phyloP scores from a whole-genome alignment of 805 yeast genomes.

The Yamadazyma kitorensis region DNA sequence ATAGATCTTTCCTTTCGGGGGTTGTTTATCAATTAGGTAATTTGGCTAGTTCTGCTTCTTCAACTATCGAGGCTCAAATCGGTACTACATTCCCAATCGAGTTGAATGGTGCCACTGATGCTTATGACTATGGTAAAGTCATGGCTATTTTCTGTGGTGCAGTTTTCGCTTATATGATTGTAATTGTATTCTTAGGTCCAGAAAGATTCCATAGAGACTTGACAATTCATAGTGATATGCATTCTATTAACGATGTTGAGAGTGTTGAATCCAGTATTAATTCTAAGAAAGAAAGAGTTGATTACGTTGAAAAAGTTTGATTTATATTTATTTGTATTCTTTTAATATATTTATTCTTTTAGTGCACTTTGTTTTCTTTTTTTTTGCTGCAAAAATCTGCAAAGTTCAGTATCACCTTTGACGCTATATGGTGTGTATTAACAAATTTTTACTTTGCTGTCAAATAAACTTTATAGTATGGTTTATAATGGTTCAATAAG shows the following conservation, averaged over 20 bases:
- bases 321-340: too few species aligned
- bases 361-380: too few species aligned
- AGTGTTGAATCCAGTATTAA: too few species aligned
- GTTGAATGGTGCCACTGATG: conserved; percentile 15
- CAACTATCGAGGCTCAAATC: conserved; percentile 65
- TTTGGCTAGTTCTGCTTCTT: conserved; percentile 66
- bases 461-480: too few species aligned
- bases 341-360: too few species aligned
- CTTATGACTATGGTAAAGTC: conserved; percentile 55
- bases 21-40: conserved; percentile 70
- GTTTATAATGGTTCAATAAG: too few species aligned
- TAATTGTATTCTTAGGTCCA: conserved; percentile 10
- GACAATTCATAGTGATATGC: conserved; percentile 1
- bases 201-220: conserved; percentile 14
- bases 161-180: conserved; percentile 10
- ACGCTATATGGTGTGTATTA: too few species aligned
- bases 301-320: neutral
- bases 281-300: neutral
- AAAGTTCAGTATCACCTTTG: too few species aligned
- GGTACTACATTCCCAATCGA: conserved; percentile 58
- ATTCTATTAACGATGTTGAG: conserved; percentile 3
- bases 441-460: too few species aligned
- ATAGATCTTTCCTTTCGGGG: conserved; percentile 61
- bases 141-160: conserved; percentile 15
- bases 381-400: too few species aligned